A percentile compares a stretch with the other conserved stretches of the same genome.
These are phyloP conservation scores for Naganishia cerealis DNA, from an alignment of 1,284 basidiomycete species.

Conservation along the genomic window DNA sequence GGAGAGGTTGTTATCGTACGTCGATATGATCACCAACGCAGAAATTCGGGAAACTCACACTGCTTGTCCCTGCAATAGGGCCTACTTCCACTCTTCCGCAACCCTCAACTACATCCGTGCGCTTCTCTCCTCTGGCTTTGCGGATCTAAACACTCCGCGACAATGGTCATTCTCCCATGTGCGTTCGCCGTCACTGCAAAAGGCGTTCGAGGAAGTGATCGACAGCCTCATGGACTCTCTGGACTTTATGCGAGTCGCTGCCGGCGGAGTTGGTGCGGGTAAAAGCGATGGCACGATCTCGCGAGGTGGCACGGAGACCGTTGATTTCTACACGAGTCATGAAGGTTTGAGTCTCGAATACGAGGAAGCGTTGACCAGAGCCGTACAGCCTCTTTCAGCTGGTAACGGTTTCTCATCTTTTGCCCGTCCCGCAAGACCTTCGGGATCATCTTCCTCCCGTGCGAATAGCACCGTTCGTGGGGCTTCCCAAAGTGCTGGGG, in stretches of 20 bases:
- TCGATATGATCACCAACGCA: neutral
- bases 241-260: conserved; percentile 76
- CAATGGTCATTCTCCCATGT: conserved; percentile 93
- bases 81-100: conserved; percentile 92
- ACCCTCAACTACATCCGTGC: conserved; percentile 91
- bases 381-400: conserved; percentile 5
- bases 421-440: conserved; percentile 50
- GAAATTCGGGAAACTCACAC: neutral
- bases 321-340: conserved; percentile 92
- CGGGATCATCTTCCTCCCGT: conserved; percentile 24
- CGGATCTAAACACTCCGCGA: conserved; percentile 82
- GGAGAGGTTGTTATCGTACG: conserved; percentile 67
- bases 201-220: conserved; percentile 81
- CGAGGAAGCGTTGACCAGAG: conserved; percentile 85
- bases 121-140: conserved; percentile 85
- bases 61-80: conserved; percentile 57
- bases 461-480: conserved; percentile 28
- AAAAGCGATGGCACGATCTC: conserved; percentile 66
- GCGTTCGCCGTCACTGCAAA: conserved; percentile 70
- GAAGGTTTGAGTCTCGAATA: conserved; percentile 92
- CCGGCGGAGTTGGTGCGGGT: conserved; percentile 66
- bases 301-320: conserved; percentile 76
- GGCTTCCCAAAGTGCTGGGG: neutral
- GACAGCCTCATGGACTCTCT: conserved; percentile 83
- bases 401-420: conserved; percentile 11